Base-by-base conservation (phyloP, 2,329 filamentous ascomycete genomes). In the Ascochyta lentis region DNA sequence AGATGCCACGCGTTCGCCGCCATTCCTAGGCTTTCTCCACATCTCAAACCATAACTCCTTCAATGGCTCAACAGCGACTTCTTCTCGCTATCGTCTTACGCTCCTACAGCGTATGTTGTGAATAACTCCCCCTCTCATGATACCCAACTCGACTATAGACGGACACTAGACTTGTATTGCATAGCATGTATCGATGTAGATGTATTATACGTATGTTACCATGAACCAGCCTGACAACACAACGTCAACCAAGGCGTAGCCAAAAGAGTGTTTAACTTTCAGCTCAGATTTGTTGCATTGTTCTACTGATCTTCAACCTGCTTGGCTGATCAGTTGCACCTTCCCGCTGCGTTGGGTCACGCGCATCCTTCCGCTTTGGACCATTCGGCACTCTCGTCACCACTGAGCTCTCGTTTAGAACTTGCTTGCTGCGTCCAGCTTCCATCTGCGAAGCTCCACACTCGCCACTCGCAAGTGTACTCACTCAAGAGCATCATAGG, bases 61-160 rank as follows among this genome's bases (percentile, higher is more conserved):
- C 13, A 16, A 12, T 6, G 19, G 7, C 12, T 4, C 15, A 7
- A 15, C 29, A 23, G 4, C 39, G 8, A 26, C 12, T 29, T 23
- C 9, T 6, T 22, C 29, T 31, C 6, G 42, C 39, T 8, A 9
- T 29, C 24, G 10, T n/a, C 24, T 16, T 15, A 35, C 26, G 19
- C 13, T 19, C 34, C 23, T 39, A 10, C 19, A 22, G 37, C n/a
- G 35, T 35, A 42, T 44, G 31, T 19, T 51, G 53, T 51, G 47
- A 6, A 51, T 39, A 50, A 27, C 57, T 64, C 64, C 69, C 71
- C 68, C 71, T 66, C 69, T 72, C 70, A 68, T 62, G 70, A 73
- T 74, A 72, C 71, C 70, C 69, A 44, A n/a, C 22, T 23, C 22
- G n/a, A 22, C 27, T 47, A 48, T 48, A 48, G 48, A 56, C 40